Evolutionary conservation across 352 stramenopile genomes (phyloP).

Genomic region (Globisporangium spinosum): DNA sequence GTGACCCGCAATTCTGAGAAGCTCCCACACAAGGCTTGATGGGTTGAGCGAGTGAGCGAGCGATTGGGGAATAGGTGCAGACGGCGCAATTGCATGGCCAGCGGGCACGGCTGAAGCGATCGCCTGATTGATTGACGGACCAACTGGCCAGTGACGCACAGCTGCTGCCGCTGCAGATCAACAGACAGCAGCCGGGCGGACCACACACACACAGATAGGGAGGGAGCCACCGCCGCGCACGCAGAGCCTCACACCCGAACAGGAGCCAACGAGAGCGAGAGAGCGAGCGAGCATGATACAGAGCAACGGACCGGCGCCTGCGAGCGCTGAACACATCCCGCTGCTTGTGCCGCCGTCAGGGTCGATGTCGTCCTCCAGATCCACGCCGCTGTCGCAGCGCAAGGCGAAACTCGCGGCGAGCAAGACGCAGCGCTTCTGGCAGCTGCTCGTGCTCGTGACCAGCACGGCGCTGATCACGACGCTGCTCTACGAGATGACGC

Average conservation of each 20-base stretch:
- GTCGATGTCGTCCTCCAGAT: not conserved
- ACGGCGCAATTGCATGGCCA: not conserved
- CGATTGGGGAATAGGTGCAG: conserved; percentile 7
- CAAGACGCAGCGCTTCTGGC: conserved; percentile 18
- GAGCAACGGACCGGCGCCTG: not conserved
- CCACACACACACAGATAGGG: not conserved
- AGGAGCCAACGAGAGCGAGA: not conserved
- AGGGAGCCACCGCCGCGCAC: not conserved
- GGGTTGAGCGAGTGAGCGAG: not conserved
- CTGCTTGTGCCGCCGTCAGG: not conserved
- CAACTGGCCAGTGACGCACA: conserved; percentile 2
- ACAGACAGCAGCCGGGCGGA: not conserved
- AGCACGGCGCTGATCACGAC: conserved; percentile 15
- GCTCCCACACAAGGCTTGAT: not conserved
- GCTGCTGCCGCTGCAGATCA: not conserved
- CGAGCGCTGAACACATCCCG: conserved; percentile 7
- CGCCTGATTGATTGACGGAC: not conserved
- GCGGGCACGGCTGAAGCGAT: not conserved
- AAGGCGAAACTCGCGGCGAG: not conserved
- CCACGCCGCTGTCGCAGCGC: conserved; percentile 11
- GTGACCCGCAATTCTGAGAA: conserved; percentile 1
- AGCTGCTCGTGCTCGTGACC: conserved; percentile 13
- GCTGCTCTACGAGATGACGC: conserved; percentile 21
- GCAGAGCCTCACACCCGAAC: not conserved
- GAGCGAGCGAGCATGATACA: not conserved